Conservation (phyloP, 306 rosid species). For the Canavalia gladiata region DNA sequence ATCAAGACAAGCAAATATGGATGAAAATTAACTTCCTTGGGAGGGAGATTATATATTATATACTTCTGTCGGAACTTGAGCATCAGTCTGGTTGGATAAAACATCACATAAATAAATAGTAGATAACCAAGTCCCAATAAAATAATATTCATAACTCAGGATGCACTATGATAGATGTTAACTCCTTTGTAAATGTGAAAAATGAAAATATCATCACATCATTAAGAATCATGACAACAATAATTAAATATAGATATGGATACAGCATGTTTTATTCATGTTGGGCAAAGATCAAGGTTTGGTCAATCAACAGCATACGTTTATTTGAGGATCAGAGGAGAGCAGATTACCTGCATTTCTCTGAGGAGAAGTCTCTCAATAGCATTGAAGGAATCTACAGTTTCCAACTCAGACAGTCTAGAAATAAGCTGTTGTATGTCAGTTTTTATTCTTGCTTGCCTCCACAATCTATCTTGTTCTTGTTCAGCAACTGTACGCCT, state of each 20-base stretch:
- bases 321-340: slow-evolving; percentile 8
- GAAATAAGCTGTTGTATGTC: slow-evolving; percentile 72
- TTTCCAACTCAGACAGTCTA: slow-evolving; percentile 80
- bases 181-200: not conserved
- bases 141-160: not conserved
- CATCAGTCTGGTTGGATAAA: slow-evolving; percentile 31
- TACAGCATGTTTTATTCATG: not conserved
- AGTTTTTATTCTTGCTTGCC: slow-evolving; percentile 77
- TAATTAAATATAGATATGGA: not conserved
- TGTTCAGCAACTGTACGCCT: slow-evolving; percentile 85
- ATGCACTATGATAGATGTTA: not conserved
- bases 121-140: slow-evolving; percentile 7
- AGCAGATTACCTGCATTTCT: slow-evolving; percentile 72
- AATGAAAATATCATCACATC: not conserved
- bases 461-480: slow-evolving; percentile 87
- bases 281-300: not conserved
- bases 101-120: slow-evolving; percentile 7
- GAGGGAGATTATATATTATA: slow-evolving; percentile 2
- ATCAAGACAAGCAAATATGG: slow-evolving; percentile 19
- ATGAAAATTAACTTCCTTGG: not conserved
- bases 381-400: slow-evolving; percentile 75
- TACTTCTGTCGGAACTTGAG: slow-evolving; percentile 10
- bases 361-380: slow-evolving; percentile 80
- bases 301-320: slow-evolving; percentile 33
- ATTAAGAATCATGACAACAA: not conserved